Percentiles rank a stretch among this genome's conserved stretches.
phyloP scores from a whole-genome alignment of 2,329 filamentous ascomycete genomes.

The Fusarium irregulare region DNA sequence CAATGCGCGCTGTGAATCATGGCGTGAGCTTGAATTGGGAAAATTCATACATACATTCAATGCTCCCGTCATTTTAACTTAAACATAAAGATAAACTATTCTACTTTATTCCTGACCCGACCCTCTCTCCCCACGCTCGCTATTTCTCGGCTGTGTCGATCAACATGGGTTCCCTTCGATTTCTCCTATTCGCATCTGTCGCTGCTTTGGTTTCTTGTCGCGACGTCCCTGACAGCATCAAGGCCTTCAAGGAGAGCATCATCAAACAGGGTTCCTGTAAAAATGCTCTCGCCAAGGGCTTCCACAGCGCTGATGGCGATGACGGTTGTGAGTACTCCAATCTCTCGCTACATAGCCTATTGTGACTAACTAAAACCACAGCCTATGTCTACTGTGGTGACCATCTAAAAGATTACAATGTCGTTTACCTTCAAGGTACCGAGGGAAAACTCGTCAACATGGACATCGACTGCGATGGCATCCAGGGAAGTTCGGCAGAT shows the following conservation, averaged over 20 bases:
- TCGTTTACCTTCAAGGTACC: constrained; percentile 62
- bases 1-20: background rate
- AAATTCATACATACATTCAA: background rate
- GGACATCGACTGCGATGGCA: constrained; percentile 70
- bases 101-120: background rate
- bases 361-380: constrained; percentile 21
- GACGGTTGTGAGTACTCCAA: constrained; percentile 48
- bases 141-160: constrained; percentile 5
- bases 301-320: constrained; percentile 54
- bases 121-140: constrained; percentile 16
- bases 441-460: constrained; percentile 61
- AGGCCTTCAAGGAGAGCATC: constrained; percentile 56
- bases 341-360: too few species aligned
- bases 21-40: background rate
- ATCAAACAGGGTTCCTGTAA: constrained; percentile 53
- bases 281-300: constrained; percentile 53
- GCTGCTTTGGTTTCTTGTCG: constrained; percentile 44
- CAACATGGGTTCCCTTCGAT: constrained; percentile 37
- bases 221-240: constrained; percentile 56
- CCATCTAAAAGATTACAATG: constrained; percentile 52
- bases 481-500: constrained; percentile 54
- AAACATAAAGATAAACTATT: constrained; percentile 19
- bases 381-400: constrained; percentile 61
- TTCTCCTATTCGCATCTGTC: constrained; percentile 41
- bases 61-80: background rate